phyloP scores from a whole-genome alignment of 163 green algal genomes.

The Chlamydomonas reinhardtii region DNA sequence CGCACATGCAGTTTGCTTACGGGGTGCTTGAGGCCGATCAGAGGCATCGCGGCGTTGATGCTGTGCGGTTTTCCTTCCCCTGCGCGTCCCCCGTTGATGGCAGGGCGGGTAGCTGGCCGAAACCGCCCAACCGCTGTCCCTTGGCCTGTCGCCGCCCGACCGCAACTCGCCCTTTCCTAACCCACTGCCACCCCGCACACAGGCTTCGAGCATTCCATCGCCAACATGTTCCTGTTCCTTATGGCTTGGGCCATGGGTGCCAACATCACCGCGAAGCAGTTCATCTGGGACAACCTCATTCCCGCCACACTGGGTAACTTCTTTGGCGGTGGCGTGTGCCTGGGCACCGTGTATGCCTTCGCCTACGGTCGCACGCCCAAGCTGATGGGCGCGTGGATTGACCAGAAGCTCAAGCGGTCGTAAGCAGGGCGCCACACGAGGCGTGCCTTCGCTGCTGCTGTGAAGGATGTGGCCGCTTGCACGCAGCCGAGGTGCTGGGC shows the following conservation, averaged over 20 bases:
- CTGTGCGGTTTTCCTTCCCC: background rate
- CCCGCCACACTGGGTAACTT: constrained; percentile 87
- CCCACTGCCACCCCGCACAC: background rate
- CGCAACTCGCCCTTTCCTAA: too few species aligned
- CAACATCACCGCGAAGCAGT: constrained; percentile 64
- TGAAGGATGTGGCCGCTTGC: too few species aligned
- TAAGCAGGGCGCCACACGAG: background rate
- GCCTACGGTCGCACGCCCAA: constrained; percentile 57
- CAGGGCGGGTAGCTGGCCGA: too few species aligned
- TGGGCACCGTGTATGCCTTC: constrained; percentile 65
- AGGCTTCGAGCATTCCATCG: constrained; percentile 80
- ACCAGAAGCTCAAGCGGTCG: background rate
- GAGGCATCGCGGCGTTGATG: too few species aligned
- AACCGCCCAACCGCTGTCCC: too few species aligned
- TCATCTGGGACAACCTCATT: constrained; percentile 79
- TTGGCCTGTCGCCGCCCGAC: too few species aligned
- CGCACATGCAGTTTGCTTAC: too few species aligned
- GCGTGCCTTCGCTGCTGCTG: too few species aligned
- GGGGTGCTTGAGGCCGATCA: too few species aligned
- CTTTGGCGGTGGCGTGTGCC: constrained; percentile 73
- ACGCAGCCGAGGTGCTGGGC: too few species aligned
- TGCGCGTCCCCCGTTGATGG: too few species aligned
- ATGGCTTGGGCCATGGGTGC: constrained; percentile 75
- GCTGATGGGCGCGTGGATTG: constrained; percentile 3
- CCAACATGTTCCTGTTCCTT: constrained; percentile 88